A percentile compares a stretch with the other conserved stretches of the same genome.
These are phyloP conservation scores for Pseudisothecium myosuroides DNA, from an alignment of 225 moss, liverwort and hornwort species.

Conservation along the genomic window DNA sequence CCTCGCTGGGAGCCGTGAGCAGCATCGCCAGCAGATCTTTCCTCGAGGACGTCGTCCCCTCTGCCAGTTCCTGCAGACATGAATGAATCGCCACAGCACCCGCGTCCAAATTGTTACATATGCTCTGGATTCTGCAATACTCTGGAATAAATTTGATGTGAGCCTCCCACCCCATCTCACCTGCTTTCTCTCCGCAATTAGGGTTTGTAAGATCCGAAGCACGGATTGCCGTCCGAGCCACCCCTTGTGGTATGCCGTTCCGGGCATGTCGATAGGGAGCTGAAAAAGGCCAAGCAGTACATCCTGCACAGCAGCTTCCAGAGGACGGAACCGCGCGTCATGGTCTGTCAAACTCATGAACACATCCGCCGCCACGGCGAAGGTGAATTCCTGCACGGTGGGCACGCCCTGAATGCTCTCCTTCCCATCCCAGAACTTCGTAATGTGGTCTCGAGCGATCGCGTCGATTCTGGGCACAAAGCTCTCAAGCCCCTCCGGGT, in stretches of 20 bases:
- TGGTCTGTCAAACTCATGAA: neutral
- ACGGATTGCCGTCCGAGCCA: neutral
- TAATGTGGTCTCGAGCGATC: neutral
- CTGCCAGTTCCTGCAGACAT: constrained; percentile 13
- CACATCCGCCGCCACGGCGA: neutral
- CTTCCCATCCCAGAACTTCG: constrained; percentile 11
- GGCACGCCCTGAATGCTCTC: constrained; percentile 3
- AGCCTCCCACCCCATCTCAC: neutral
- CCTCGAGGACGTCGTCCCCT: neutral
- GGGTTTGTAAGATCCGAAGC: neutral
- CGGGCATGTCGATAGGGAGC: constrained; percentile 10
- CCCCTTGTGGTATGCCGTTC: constrained; percentile 3
- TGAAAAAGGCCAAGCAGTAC: neutral
- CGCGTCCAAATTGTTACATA: neutral
- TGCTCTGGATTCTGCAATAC: neutral
- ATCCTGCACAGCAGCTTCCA: neutral
- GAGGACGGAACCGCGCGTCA: neutral
- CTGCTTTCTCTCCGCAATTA: constrained; percentile 13
- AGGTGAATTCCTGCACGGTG: constrained; percentile 8
- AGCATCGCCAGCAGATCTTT: constrained; percentile 24
- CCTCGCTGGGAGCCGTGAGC: constrained; percentile 14
- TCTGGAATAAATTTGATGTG: no score
- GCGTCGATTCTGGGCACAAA: constrained; percentile 16
- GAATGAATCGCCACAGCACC: neutral
- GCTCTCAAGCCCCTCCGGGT: constrained; percentile 8